phyloP scores from a whole-genome alignment of 305 asterid species.

The Solanum hybrid region DNA sequence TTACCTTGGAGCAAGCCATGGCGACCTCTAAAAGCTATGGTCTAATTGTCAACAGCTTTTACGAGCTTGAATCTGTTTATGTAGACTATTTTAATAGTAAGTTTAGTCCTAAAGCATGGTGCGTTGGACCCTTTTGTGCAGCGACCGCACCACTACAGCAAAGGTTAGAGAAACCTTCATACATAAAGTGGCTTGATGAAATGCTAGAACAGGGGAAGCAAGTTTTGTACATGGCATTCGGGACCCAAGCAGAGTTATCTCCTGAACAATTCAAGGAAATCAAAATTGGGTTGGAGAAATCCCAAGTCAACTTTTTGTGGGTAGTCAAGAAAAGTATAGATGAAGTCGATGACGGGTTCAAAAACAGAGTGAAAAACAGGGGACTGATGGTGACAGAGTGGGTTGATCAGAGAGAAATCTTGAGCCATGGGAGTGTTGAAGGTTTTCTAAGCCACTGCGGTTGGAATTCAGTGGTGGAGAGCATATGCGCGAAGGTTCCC shows the following conservation, averaged over 20 bases:
- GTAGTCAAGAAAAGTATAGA: constrained; percentile 22
- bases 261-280: constrained; percentile 43
- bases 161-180: constrained; percentile 8
- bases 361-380: not conserved
- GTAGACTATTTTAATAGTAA: constrained; percentile 14
- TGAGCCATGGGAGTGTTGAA: too few relatives aligned
- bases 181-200: constrained; percentile 52
- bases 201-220: constrained; percentile 16
- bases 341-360: not conserved
- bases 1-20: not conserved
- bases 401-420: too few relatives aligned
- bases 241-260: constrained; percentile 9
- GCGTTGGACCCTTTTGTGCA: constrained; percentile 21
- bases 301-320: constrained; percentile 48
- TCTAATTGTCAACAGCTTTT: constrained; percentile 34
- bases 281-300: constrained; percentile 32
- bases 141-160: not conserved
- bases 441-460: too few relatives aligned
- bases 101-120: constrained; percentile 12
- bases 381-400: too few relatives aligned
- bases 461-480: too few relatives aligned
- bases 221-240: constrained; percentile 54
- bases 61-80: constrained; percentile 37
- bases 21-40: constrained; percentile 34
- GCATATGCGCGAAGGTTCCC: too few relatives aligned